Evolutionary conservation across 2,329 filamentous ascomycete genomes (phyloP), one percentile per base, ranked within the genome.

Genomic region (Ophiostoma angusticollis): DNA sequence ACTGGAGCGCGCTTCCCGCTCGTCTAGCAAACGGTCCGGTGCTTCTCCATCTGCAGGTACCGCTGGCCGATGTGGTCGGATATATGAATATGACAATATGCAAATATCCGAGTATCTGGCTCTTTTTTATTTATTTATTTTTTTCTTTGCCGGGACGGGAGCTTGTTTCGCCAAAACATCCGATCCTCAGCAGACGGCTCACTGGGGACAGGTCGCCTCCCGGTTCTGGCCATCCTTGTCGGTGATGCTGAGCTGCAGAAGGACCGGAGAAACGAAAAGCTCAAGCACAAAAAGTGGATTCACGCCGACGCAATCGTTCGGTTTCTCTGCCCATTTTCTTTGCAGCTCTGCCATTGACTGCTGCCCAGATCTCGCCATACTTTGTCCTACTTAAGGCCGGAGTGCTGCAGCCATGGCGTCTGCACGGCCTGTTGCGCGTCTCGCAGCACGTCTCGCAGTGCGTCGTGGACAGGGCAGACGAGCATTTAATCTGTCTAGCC

Each of bases 401-500:
- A 9, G n/a, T 9, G 11, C 9, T 4, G 22, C 14, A 2, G 36
- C 36, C 40, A 42, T 43, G 40, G 32, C 39, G 14, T n/a, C 29
- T 6, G 18, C 36, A 33, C 37, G 42, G 31, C 25, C 19, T 13
- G 40, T 37, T 30, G 39, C 45, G 45, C 40, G 46, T 41, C 39
- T 46, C 29, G 38, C 43, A n/a, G n/a, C n/a, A n/a, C n/a, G n/a
- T n/a, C n/a, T n/a, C n/a, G n/a, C n/a, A n/a, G n/a, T n/a, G n/a
- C n/a, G n/a, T n/a, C n/a, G n/a, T 24, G 48, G 44, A 21, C 53
- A 50, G 45, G 47, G 47, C 49, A 51, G 45, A 37, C 34, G 31
- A 21, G 16, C 30, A 3, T 39, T 35, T 8, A 18, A 11, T 32
- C 6, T 18, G 29, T 17, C 29, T 17, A 13, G 34, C 23, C 28